Conservation (phyloP, 1,139 yeast genomes). For the Suhomyces terraborum region DNA sequence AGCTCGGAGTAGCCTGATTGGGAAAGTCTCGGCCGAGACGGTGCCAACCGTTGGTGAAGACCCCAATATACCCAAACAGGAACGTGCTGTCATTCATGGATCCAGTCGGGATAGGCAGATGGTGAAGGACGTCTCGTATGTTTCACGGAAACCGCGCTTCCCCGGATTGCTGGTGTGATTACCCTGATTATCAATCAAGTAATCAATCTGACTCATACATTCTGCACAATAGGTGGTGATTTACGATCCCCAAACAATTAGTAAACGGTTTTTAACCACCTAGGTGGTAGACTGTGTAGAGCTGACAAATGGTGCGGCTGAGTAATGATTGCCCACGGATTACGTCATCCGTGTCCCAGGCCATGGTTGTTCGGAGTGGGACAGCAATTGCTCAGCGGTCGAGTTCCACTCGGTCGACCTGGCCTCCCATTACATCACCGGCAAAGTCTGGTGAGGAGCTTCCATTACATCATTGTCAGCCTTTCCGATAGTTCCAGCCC, state of each 20-base stretch:
- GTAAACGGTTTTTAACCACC: too few relatives aligned
- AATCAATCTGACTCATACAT: neutral
- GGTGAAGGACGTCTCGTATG: too few relatives aligned
- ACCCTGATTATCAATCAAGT: neutral
- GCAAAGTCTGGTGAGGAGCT: too few relatives aligned
- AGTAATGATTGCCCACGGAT: slow-evolving; percentile 4
- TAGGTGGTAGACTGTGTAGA: too few relatives aligned
- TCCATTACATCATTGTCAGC: neutral
- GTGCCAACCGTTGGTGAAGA: slow-evolving; percentile 1
- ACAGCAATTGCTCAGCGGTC: too few relatives aligned
- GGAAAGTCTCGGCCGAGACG: slow-evolving; percentile 1
- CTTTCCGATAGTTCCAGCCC: slow-evolving; percentile 3
- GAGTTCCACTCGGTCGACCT: too few relatives aligned
- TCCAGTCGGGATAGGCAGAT: too few relatives aligned
- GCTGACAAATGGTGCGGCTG: slow-evolving; percentile 14
- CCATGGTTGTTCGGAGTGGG: too few relatives aligned
- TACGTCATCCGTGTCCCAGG: neutral
- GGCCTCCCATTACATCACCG: too few relatives aligned
- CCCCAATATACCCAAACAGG: neutral
- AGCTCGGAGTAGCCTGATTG: neutral
- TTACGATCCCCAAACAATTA: neutral
- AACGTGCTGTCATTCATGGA: too few relatives aligned
- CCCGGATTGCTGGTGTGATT: too few relatives aligned
- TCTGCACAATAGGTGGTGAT: neutral
- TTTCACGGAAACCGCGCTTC: too few relatives aligned